phyloP scores from a whole-genome alignment of 2,329 filamentous ascomycete species.

The Zymoseptoria pseudotritici region DNA sequence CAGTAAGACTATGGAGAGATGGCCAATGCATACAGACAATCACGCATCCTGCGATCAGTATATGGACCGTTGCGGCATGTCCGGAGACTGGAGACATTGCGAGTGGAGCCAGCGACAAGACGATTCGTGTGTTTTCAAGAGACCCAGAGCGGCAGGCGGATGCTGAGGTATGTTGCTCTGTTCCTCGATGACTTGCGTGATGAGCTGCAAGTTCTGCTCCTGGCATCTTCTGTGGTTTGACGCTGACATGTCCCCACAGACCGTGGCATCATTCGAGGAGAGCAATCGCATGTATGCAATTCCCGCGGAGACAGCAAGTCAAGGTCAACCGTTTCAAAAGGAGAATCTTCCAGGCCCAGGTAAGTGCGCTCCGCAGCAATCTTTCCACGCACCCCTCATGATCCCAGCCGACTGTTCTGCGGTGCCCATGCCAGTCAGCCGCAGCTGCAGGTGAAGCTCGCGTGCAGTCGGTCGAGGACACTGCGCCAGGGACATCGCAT shows the following conservation, averaged over 20 bases:
- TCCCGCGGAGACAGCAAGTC: conserved; percentile 58
- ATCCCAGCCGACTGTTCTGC: background rate
- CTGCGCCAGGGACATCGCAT: background rate
- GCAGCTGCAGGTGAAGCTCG: background rate
- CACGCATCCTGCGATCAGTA: conserved; percentile 91
- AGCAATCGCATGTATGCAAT: conserved; percentile 40
- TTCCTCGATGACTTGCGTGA: background rate
- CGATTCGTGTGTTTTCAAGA: conserved; percentile 77
- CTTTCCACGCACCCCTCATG: background rate
- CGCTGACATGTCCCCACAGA: conserved; percentile 13
- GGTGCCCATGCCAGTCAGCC: background rate
- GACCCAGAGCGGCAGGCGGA: conserved; percentile 62
- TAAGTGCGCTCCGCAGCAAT: conserved; percentile 12
- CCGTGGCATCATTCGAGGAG: conserved; percentile 67
- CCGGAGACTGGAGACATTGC: conserved; percentile 80
- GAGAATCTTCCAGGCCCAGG: conserved; percentile 76
- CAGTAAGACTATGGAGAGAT: conserved; percentile 79
- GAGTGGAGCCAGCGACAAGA: conserved; percentile 82
- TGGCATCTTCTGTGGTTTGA: background rate
- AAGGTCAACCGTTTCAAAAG: conserved; percentile 64
- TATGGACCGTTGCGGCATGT: conserved; percentile 87
- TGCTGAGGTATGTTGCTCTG: conserved; percentile 42
- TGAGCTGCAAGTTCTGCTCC: background rate
- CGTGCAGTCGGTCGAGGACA: background rate
- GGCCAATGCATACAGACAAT: conserved; percentile 86